Percentiles rank a stretch among this genome's conserved stretches.
These are phyloP conservation scores for Dissophora ornata DNA, from an alignment of 192 early-diverging fungal species.

Conservation along the genomic window DNA sequence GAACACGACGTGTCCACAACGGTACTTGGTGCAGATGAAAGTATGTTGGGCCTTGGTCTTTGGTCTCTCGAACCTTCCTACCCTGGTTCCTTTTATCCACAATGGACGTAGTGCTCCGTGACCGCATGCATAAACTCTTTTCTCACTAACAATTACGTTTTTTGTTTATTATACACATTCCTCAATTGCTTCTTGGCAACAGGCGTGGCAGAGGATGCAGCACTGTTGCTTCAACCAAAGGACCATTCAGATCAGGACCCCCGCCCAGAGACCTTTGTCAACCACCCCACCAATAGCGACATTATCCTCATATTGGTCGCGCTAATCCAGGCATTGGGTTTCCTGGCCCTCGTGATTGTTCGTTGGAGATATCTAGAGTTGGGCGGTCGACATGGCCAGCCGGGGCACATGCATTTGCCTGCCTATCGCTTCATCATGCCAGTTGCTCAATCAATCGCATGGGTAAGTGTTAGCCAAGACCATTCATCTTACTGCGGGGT, in stretches of 20 bases:
- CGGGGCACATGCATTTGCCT: conserved; percentile 46
- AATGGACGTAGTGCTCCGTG: too few relatives aligned
- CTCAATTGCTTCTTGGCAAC: conserved; percentile 35
- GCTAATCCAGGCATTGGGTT: conserved; percentile 37
- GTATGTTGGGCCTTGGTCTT: conserved; percentile 11
- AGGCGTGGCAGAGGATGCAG: conserved; percentile 25
- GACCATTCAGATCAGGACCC: conserved; percentile 35
- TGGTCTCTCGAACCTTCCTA: too few relatives aligned
- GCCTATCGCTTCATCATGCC: conserved; percentile 51
- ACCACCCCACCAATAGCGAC: conserved; percentile 43
- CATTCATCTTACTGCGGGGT: too few relatives aligned
- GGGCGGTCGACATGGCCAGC: conserved; percentile 40
- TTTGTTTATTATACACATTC: conserved; percentile 1
- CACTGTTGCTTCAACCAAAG: conserved; percentile 28
- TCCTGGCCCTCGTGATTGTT: conserved; percentile 28
- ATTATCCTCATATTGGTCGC: conserved; percentile 30
- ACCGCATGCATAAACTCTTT: too few relatives aligned
- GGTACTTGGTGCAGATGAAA: not conserved
- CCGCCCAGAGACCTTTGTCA: conserved; percentile 41
- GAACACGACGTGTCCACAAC: not conserved
- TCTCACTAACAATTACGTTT: not conserved
- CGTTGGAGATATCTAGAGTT: conserved; percentile 47
- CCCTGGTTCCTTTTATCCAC: too few relatives aligned
- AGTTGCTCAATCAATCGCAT: conserved; percentile 43
- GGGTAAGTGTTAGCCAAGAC: conserved; percentile 51